Conservation (phyloP, 495 filamentous ascomycete species). For the Trypethelium eluteriae region DNA sequence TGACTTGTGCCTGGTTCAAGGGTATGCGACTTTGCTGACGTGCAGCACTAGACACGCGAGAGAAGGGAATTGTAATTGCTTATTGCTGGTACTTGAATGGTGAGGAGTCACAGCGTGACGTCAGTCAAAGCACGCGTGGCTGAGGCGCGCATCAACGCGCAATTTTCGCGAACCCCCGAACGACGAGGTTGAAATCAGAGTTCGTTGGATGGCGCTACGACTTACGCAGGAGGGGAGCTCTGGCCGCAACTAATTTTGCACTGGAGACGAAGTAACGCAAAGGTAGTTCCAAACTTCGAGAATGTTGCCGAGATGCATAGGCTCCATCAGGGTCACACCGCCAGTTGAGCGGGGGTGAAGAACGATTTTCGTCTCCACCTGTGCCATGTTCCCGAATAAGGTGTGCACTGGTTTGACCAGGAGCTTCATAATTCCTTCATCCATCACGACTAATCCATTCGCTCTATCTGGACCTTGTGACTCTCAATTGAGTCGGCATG, state of each 20-base stretch:
- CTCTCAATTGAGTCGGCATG: not conserved
- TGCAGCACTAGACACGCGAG: too few relatives aligned
- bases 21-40: too few relatives aligned
- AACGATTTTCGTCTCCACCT: not conserved
- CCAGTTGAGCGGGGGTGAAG: not conserved
- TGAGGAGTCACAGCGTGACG: not conserved
- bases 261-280: too few relatives aligned
- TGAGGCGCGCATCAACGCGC: not conserved
- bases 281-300: not conserved
- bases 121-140: not conserved
- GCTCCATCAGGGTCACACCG: conserved; percentile 5
- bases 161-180: conserved; percentile 1
- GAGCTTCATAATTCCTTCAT: not conserved
- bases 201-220: not conserved
- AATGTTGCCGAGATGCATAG: not conserved
- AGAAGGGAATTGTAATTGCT: too few relatives aligned
- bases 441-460: not conserved
- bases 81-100: too few relatives aligned
- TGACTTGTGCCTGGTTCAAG: too few relatives aligned
- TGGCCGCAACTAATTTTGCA: too few relatives aligned
- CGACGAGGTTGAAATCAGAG: not conserved
- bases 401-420: too few relatives aligned
- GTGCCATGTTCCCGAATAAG: not conserved
- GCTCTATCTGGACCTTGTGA: not conserved
- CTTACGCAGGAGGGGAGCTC: too few relatives aligned